Evolutionary conservation across 352 stramenopile species (phyloP), one percentile per base, ranked within the genome.

Genomic region (Salisapilia sapeloensis): DNA sequence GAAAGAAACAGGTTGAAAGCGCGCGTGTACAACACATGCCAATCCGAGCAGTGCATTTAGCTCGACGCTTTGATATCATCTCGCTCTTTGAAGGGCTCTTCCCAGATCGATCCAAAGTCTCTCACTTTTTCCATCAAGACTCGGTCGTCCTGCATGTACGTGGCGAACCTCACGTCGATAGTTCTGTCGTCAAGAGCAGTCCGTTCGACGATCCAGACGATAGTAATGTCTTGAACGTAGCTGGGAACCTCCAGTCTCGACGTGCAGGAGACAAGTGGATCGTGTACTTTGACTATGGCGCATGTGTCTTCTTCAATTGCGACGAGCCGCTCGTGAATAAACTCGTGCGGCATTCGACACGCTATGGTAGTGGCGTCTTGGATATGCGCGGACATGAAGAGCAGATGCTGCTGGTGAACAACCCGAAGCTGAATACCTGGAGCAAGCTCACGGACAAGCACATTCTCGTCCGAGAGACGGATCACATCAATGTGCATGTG

Each of bases 271-370:
- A 96, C 55, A 86, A 80, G 46, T 94, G 77, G 70, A 65, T 92
- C 29, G 81, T 94, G 17, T 85, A 93, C 48, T 94, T 94, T 52
- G 74, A 92, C 55, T 94, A 93, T 37, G 81, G 81, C 38, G 79
- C 80, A 20, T 69, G 92, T n/a, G 78, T 94, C 29, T 94, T 94
- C 53, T 90, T 94, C 44, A 91, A 94, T 45, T 92, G 76, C 45
- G 74, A 89, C 20, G 65, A 83, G 40, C 49, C 61, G 3, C 59
- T 86, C 30, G 56, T 78, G 20, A 62, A 53, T 13, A 87, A 64
- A 32, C 43, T 87, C 11, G 72, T 71, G 24, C 80, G 81, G 30
- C 69, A 84, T 37, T 65, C 72, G 18, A 76, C 57, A n/a, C 56
- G 56, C 23, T 84, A 83, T 36, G 82, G 67, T 34, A 69, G 53